Percentiles rank a stretch among this genome's conserved stretches.
These are phyloP conservation scores for Lactifluus subvellereus DNA, from an alignment of 768 basidiomycete genomes.

Conservation along the genomic window DNA sequence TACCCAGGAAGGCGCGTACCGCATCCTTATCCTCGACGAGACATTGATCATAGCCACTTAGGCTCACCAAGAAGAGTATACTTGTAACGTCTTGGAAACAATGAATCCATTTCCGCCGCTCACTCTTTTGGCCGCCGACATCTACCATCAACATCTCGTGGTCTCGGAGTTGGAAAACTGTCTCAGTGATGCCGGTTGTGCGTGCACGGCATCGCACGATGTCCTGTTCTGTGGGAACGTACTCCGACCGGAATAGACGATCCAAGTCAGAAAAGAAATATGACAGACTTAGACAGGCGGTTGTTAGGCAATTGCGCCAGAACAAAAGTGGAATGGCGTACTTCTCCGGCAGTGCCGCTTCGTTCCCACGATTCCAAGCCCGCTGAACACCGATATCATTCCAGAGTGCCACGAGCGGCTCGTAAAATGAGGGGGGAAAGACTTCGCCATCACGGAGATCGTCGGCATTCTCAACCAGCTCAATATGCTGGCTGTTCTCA, in stretches of 20 bases:
- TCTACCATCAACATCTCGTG: constrained; percentile 92
- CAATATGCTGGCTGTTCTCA: constrained; percentile 50
- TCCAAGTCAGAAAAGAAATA: constrained; percentile 81
- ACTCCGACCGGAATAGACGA: constrained; percentile 68
- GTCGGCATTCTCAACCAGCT: constrained; percentile 56
- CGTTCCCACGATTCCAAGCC: constrained; percentile 80
- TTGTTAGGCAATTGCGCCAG: constrained; percentile 10
- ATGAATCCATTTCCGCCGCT: constrained; percentile 90
- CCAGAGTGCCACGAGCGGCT: constrained; percentile 71
- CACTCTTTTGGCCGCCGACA: constrained; percentile 90
- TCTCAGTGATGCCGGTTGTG: constrained; percentile 89
- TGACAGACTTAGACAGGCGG: constrained; percentile 39
- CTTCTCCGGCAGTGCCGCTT: constrained; percentile 91
- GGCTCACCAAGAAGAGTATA: constrained; percentile 84
- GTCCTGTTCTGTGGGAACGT: constrained; percentile 76
- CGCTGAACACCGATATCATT: constrained; percentile 64
- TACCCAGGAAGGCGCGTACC: constrained; percentile 41
- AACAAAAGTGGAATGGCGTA: constrained; percentile 32
- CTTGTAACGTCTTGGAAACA: constrained; percentile 94
- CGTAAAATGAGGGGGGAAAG: constrained; percentile 63
- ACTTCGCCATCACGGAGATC: constrained; percentile 78
- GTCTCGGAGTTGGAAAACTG: constrained; percentile 69
- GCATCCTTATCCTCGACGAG: constrained; percentile 89
- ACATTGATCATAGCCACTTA: constrained; percentile 93
- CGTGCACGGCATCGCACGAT: constrained; percentile 82